Conservation (phyloP, 2,329 filamentous ascomycete genomes). For the Ophiosphaerella narmari region DNA sequence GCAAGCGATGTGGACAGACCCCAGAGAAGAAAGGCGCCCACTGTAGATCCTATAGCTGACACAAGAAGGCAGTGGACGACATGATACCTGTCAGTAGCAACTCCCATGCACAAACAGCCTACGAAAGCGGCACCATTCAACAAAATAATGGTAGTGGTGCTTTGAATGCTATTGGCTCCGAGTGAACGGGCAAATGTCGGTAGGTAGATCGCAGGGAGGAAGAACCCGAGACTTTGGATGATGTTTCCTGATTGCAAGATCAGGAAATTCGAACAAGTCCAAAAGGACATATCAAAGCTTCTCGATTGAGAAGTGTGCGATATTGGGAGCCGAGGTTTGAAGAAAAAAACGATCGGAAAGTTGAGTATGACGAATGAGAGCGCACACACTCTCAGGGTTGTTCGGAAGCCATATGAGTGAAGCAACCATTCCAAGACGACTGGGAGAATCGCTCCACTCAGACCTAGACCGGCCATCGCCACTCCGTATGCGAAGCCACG, state of each 20-base stretch:
- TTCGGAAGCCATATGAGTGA: slow-evolving; percentile 49
- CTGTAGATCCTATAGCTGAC: slow-evolving; percentile 42
- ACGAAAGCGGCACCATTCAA: slow-evolving; percentile 47
- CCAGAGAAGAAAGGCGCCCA: slow-evolving; percentile 52
- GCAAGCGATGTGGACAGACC: slow-evolving; percentile 50
- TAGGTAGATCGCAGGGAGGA: slow-evolving; percentile 51
- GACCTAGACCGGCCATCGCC: slow-evolving; percentile 52
- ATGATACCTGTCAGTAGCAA: slow-evolving; percentile 46
- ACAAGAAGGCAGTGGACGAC: slow-evolving; percentile 47
- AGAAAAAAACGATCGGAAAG: slow-evolving; percentile 47
- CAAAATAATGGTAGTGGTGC: slow-evolving; percentile 47
- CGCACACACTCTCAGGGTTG: slow-evolving; percentile 52
- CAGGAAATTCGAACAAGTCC: slow-evolving; percentile 40
- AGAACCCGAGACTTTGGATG: slow-evolving; percentile 51
- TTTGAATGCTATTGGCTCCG: slow-evolving; percentile 40
- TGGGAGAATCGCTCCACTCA: slow-evolving; percentile 54
- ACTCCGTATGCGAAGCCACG: slow-evolving; percentile 59
- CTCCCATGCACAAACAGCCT: slow-evolving; percentile 46
- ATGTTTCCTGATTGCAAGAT: slow-evolving; percentile 50
- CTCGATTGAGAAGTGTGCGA: slow-evolving; percentile 38
- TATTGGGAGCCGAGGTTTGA: slow-evolving; percentile 52
- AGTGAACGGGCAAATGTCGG: slow-evolving; percentile 48
- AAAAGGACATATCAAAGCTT: slow-evolving; percentile 45
- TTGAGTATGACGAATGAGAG: slow-evolving; percentile 44
- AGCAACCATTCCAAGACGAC: slow-evolving; percentile 52